Percentiles rank a stretch among this genome's conserved stretches.
phyloP scores from a whole-genome alignment of 1,284 basidiomycete species.

The Pyrrhoderma lamaoense region DNA sequence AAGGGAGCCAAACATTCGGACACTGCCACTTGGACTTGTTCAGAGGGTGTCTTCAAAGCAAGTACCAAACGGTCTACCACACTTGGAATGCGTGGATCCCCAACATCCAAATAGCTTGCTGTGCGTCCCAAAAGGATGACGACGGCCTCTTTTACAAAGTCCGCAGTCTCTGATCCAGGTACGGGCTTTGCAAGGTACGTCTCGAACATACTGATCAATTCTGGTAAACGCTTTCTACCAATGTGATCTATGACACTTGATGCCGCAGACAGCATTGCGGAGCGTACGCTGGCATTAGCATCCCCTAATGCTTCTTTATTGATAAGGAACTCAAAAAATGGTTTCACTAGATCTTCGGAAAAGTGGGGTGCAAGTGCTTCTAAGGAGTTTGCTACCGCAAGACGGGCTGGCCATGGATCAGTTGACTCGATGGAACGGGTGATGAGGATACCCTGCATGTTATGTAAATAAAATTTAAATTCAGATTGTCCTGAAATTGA shows the following conservation, averaged over 20 bases:
- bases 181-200: conserved; percentile 55
- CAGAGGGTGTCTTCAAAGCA: conserved; percentile 90
- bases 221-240: conserved; percentile 67
- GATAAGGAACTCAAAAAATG: conserved; percentile 87
- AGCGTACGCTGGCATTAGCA: conserved; percentile 73
- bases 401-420: conserved; percentile 89
- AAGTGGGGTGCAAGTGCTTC: conserved; percentile 66
- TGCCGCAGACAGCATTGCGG: conserved; percentile 84
- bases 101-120: conserved; percentile 78
- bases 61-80: conserved; percentile 89
- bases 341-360: conserved; percentile 56
- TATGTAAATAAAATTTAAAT: background rate
- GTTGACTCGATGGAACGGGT: conserved; percentile 80
- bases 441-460: conserved; percentile 85
- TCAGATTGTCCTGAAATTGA: conserved; percentile 16
- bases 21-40: conserved; percentile 95
- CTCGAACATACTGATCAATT: conserved; percentile 84
- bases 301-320: conserved; percentile 85
- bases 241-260: conserved; percentile 79
- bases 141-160: conserved; percentile 90
- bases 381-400: conserved; percentile 72
- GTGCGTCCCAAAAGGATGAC: conserved; percentile 93
- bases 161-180: conserved; percentile 64
- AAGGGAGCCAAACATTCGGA: conserved; percentile 91
- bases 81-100: conserved; percentile 70